Percentiles rank a stretch among this genome's conserved stretches.
These are phyloP conservation scores for Plantago lanceolata DNA, from an alignment of 305 asterid species.

Conservation along the genomic window DNA sequence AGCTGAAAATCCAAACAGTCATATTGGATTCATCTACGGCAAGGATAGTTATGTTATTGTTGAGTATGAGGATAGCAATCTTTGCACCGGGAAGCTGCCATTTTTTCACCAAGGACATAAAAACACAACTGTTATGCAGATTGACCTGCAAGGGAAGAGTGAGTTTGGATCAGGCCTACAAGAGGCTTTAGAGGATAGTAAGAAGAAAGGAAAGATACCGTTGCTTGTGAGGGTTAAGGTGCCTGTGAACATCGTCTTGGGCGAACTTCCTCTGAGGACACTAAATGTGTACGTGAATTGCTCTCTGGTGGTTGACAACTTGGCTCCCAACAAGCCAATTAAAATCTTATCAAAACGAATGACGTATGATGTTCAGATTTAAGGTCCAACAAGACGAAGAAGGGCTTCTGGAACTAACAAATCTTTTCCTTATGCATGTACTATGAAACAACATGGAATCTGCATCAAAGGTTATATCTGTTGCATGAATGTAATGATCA, in stretches of 20 bases:
- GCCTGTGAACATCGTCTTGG: conserved; percentile 36
- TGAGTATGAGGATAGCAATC: conserved; percentile 22
- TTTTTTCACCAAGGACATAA: conserved; percentile 37
- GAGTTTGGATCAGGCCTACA: conserved; percentile 42
- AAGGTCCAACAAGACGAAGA: conserved; percentile 10
- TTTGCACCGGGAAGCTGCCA: conserved; percentile 47
- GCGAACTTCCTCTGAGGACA: conserved; percentile 23
- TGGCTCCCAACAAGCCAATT: conserved; percentile 40
- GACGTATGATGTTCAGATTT: conserved; percentile 25
- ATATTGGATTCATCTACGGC: conserved; percentile 40
- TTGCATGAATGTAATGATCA: not conserved
- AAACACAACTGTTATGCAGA: conserved; percentile 32
- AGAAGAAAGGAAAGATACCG: conserved; percentile 35
- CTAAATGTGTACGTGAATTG: conserved; percentile 35
- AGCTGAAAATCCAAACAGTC: conserved; percentile 47
- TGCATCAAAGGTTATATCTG: not conserved
- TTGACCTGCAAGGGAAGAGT: conserved; percentile 41
- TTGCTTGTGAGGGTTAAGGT: conserved; percentile 42
- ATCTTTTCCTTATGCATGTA: not conserved
- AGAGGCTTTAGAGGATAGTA: conserved; percentile 35
- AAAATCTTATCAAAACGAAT: conserved; percentile 36
- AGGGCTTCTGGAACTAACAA: not conserved
- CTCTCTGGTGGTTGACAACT: conserved; percentile 43
- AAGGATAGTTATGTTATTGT: conserved; percentile 28
- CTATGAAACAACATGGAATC: not conserved